Percentiles rank a stretch among this genome's conserved stretches.
Evolutionary conservation across 202 grass and related monocot genomes (phyloP).

Genomic region (Panicum virgatum): DNA sequence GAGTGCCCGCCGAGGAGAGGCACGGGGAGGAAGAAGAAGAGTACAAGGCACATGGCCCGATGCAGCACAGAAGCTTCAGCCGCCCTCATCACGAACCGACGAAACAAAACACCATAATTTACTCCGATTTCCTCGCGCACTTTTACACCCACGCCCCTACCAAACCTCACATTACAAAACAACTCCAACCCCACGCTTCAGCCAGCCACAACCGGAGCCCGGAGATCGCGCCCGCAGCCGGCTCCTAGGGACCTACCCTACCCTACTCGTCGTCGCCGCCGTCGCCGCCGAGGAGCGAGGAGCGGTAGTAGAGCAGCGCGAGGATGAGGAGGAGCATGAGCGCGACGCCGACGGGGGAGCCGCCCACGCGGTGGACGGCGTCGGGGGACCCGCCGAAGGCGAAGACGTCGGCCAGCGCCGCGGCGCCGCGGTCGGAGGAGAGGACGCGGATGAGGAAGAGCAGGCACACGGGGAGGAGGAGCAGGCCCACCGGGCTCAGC

Average conservation of each 20-base stretch:
- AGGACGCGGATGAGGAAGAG: constrained; percentile 78
- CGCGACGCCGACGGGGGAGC: constrained; percentile 76
- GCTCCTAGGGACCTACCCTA: too few species aligned
- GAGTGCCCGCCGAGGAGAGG: not conserved
- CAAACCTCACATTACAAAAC: constrained; percentile 2
- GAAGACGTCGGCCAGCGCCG: constrained; percentile 64
- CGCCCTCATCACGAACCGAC: not conserved
- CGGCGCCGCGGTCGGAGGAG: constrained; percentile 75
- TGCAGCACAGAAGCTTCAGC: constrained; percentile 45
- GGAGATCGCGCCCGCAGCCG: not conserved
- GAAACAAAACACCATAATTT: constrained; percentile 3
- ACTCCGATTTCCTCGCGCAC: constrained; percentile 28
- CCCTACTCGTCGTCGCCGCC: constrained; percentile 54
- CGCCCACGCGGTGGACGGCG: constrained; percentile 89
- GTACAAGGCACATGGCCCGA: constrained; percentile 35
- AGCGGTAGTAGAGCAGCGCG: constrained; percentile 76
- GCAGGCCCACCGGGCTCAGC: constrained; percentile 74
- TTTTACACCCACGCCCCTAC: constrained; percentile 36
- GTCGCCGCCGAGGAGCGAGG: constrained; percentile 55
- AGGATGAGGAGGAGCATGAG: constrained; percentile 83
- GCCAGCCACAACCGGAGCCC: not conserved
- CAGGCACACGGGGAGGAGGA: constrained; percentile 71
- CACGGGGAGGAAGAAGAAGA: not conserved
- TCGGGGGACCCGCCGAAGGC: constrained; percentile 76
- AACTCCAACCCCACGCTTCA: too few species aligned